A percentile compares a stretch with the other conserved stretches of the same genome.
These are phyloP conservation scores for Penicillium concentricum DNA, from an alignment of 2,329 filamentous ascomycete species.

Conservation along the genomic window DNA sequence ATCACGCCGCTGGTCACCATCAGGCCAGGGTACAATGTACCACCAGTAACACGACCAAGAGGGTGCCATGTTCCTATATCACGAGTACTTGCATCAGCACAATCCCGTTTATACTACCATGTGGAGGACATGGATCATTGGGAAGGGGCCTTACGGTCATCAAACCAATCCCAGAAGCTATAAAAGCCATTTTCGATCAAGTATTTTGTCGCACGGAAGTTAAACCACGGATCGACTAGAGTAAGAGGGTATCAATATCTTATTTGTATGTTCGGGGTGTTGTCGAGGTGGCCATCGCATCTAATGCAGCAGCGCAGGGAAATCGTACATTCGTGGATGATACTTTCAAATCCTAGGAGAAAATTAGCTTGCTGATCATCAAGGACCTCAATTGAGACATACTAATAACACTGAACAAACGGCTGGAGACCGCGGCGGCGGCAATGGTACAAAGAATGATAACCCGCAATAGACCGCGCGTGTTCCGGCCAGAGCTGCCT, in stretches of 20 bases:
- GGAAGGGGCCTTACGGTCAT: slow-evolving; percentile 67
- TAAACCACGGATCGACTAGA: slow-evolving; percentile 98
- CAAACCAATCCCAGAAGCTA: slow-evolving; percentile 99
- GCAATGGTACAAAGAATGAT: slow-evolving; percentile 91
- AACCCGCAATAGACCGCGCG: slow-evolving; percentile 79
- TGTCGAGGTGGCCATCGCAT: slow-evolving; percentile 9
- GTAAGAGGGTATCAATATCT: slow-evolving; percentile 24
- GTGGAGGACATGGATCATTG: slow-evolving; percentile 5
- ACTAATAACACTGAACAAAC: slow-evolving; percentile 98
- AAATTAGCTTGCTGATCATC: slow-evolving; percentile 14
- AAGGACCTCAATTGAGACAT: slow-evolving; percentile 44
- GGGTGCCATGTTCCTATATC: slow-evolving; percentile 87
- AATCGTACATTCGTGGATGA: slow-evolving; percentile 96
- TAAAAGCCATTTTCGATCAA: slow-evolving; percentile 96
- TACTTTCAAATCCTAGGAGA: slow-evolving; percentile 83
- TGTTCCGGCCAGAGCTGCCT: slow-evolving; percentile 76
- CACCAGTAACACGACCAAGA: slow-evolving; percentile 94
- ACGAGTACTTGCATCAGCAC: slow-evolving; percentile 22
- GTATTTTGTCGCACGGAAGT: slow-evolving; percentile 98
- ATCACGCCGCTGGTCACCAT: slow-evolving; percentile 99
- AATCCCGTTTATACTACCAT: slow-evolving; percentile 2
- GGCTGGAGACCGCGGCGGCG: slow-evolving; percentile 84
- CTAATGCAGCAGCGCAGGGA: slow-evolving; percentile 1
- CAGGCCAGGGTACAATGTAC: slow-evolving; percentile 95
- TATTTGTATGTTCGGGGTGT: slow-evolving; percentile 13